These are phyloP conservation scores for Blastocystis sp. DNA, from an alignment of 352 stramenopile species.

Conservation along the genomic window DNA sequence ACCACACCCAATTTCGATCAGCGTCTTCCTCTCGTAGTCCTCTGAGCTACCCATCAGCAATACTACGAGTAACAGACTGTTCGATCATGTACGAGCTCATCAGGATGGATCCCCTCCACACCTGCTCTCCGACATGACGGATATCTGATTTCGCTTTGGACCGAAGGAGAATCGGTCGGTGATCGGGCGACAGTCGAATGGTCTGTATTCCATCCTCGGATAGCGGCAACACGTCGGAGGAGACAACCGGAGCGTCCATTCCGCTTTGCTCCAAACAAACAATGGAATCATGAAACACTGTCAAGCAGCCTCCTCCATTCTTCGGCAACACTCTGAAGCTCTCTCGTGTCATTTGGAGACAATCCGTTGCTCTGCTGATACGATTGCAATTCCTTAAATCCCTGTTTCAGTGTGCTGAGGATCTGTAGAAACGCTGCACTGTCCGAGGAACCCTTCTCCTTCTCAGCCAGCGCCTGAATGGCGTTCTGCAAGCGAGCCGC, in stretches of 20 bases:
- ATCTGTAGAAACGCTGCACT: not conserved
- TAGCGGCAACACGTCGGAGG: too few relatives aligned
- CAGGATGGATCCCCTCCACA: constrained; percentile 30
- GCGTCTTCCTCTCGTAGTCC: not conserved
- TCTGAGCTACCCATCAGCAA: not conserved
- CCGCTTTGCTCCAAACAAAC: not conserved
- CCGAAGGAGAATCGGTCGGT: not conserved
- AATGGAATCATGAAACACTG: not conserved
- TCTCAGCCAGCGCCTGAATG: not conserved
- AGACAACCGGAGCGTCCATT: not conserved
- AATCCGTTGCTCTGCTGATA: not conserved
- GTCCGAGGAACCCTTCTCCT: not conserved
- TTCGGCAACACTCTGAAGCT: not conserved
- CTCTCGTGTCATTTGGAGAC: not conserved
- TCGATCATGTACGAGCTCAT: constrained; percentile 10
- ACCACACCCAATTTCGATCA: constrained; percentile 51
- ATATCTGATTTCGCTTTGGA: constrained; percentile 1
- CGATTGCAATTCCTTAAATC: not conserved
- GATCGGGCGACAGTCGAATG: not conserved
- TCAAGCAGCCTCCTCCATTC: not conserved
- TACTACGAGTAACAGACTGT: not conserved
- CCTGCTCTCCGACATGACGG: constrained; percentile 24
- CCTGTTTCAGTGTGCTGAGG: not conserved
- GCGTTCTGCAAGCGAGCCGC: not conserved
- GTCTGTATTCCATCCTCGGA: too few relatives aligned